phyloP scores from a whole-genome alignment of 2,329 filamentous ascomycete genomes.

The Dryadomyces sulphureus region DNA sequence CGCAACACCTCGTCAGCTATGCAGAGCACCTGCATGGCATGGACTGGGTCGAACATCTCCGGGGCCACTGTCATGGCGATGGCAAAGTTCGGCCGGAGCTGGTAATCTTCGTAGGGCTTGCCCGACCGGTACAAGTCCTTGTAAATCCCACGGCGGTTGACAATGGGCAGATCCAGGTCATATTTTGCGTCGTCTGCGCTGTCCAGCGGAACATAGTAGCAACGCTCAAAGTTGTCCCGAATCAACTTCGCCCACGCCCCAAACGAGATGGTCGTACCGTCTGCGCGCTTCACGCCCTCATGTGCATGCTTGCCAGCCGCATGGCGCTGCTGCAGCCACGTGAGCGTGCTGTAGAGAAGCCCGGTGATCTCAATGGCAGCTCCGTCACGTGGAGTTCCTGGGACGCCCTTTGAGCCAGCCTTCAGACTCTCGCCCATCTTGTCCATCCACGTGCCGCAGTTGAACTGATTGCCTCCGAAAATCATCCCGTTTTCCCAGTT shows the following conservation, averaged over 20 bases:
- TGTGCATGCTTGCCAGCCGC: constrained; percentile 57
- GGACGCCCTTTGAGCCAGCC: constrained; percentile 82
- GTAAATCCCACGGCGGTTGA: constrained; percentile 93
- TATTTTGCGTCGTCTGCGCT: constrained; percentile 58
- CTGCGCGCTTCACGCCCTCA: constrained; percentile 52
- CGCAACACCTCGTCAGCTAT: constrained; percentile 66
- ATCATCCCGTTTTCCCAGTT: constrained; percentile 87
- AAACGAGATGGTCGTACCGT: constrained; percentile 51
- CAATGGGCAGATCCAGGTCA: constrained; percentile 61
- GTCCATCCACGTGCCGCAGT: constrained; percentile 99
- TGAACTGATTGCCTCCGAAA: constrained; percentile 84
- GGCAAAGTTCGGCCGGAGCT: constrained; percentile 84
- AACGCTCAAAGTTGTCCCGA: constrained; percentile 77
- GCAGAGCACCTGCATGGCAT: constrained; percentile 67
- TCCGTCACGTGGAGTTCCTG: constrained; percentile 91
- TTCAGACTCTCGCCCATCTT: constrained; percentile 98
- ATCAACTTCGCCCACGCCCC: constrained; percentile 66
- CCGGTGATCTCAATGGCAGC: constrained; percentile 92
- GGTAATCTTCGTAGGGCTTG: constrained; percentile 96
- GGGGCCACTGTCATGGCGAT: constrained; percentile 93
- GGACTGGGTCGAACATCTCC: constrained; percentile 63
- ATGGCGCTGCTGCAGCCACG: constrained; percentile 60
- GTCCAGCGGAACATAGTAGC: constrained; percentile 70
- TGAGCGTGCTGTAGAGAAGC: constrained; percentile 75
- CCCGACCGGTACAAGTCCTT: constrained; percentile 91